A percentile compares a stretch with the other conserved stretches of the same genome.
phyloP scores from a whole-genome alignment of 2,329 filamentous ascomycete species.

The Scedosporium boydii region DNA sequence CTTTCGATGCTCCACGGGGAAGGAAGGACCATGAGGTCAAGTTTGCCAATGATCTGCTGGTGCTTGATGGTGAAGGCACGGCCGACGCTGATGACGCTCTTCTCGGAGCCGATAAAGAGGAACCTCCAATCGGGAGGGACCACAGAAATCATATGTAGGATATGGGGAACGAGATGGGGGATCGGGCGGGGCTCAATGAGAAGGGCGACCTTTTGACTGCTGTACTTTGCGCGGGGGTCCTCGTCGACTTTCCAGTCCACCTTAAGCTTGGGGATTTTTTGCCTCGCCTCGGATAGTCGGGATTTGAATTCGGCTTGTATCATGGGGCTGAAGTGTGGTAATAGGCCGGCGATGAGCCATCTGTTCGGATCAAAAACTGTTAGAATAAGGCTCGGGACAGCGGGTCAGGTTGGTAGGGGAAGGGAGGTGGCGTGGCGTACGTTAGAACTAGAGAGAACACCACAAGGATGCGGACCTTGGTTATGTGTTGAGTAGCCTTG shows the following conservation, averaged over 20 bases:
- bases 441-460: slow-evolving; percentile 25
- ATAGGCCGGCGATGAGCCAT: slow-evolving; percentile 28
- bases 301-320: slow-evolving; percentile 27
- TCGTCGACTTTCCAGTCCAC: slow-evolving; percentile 25
- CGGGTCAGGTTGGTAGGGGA: neutral
- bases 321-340: slow-evolving; percentile 33
- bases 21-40: slow-evolving; percentile 40
- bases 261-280: slow-evolving; percentile 28
- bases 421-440: slow-evolving; percentile 18
- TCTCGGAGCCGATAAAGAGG: slow-evolving; percentile 39
- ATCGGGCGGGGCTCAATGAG: slow-evolving; percentile 40
- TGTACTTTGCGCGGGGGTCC: slow-evolving; percentile 27
- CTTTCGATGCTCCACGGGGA: slow-evolving; percentile 34
- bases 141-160: slow-evolving; percentile 42
- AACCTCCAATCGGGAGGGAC: slow-evolving; percentile 46
- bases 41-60: slow-evolving; percentile 39
- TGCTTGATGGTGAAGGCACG: slow-evolving; percentile 36
- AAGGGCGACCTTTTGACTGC: slow-evolving; percentile 40
- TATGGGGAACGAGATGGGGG: slow-evolving; percentile 37
- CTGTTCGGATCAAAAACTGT: slow-evolving; percentile 18
- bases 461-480: slow-evolving; percentile 24
- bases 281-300: slow-evolving; percentile 28
- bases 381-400: neutral
- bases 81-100: slow-evolving; percentile 34
- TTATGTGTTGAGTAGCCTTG: slow-evolving; percentile 12